A percentile compares a stretch with the other conserved stretches of the same genome.
Evolutionary conservation across 169 alveolate species (phyloP).

Genomic region (Perkinsus marinus): DNA sequence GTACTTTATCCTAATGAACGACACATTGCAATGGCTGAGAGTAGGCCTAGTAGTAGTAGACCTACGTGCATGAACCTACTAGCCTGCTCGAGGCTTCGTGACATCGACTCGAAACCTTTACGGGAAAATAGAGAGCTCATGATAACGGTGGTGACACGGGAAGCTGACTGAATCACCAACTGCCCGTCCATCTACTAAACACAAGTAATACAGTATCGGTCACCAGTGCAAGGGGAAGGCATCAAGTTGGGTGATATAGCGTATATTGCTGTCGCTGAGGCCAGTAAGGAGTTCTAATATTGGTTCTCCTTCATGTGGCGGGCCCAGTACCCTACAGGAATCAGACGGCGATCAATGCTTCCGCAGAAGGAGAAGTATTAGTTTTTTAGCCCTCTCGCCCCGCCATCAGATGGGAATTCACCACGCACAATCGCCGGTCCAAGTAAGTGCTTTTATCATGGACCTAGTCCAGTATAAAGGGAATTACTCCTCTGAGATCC

Average conservation of each 20-base stretch:
- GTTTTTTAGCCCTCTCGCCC: constrained; percentile 37
- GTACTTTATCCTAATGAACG: neutral
- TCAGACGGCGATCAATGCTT: constrained; percentile 38
- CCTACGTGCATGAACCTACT: neutral
- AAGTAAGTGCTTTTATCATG: constrained; percentile 58
- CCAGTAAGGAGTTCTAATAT: no score
- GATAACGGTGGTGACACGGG: neutral
- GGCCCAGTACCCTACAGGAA: no score
- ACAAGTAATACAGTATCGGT: no score
- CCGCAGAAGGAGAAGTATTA: constrained; percentile 58
- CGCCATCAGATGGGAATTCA: constrained; percentile 33
- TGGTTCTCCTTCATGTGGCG: no score
- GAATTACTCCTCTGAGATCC: neutral
- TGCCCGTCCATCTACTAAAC: no score
- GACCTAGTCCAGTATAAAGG: constrained; percentile 56
- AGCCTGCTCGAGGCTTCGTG: neutral
- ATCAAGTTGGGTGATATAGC: constrained; percentile 13
- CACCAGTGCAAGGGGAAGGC: no score
- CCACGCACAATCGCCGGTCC: constrained; percentile 47
- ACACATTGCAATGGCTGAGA: neutral
- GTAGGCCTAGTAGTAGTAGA: neutral
- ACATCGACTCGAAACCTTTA: neutral
- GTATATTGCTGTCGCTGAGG: no score
- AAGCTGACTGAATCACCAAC: neutral
- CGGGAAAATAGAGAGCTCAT: neutral